Conservation (phyloP, 2,329 filamentous ascomycete genomes). For the Scedosporium minutisporum region DNA sequence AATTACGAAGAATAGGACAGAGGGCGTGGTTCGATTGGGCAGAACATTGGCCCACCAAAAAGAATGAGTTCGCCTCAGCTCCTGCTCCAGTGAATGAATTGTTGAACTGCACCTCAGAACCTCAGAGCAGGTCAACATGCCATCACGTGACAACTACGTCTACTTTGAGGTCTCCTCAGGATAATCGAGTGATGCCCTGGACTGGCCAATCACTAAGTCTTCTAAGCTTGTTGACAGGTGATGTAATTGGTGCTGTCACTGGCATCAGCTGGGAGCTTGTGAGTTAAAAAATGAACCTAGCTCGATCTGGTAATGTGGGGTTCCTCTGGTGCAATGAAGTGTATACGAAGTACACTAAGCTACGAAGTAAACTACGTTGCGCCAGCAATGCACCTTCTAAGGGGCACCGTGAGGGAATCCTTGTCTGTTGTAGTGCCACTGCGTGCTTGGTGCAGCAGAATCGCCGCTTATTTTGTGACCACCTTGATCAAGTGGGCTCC, state of each 20-base stretch:
- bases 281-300: background rate
- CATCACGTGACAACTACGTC: background rate
- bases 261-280: background rate
- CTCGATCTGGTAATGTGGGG: background rate
- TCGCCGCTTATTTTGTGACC: background rate
- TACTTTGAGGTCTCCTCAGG: too few species aligned
- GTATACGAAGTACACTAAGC: background rate
- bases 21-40: too few species aligned
- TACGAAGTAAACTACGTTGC: background rate
- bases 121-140: too few species aligned
- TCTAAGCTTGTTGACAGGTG: background rate
- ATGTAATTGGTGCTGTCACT: background rate
- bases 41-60: too few species aligned
- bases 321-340: background rate
- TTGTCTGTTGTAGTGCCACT: background rate
- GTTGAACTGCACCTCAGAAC: background rate
- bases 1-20: too few species aligned
- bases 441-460: background rate
- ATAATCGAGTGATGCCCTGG: background rate
- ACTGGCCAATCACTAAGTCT: background rate
- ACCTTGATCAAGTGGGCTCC: background rate
- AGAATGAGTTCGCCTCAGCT: background rate
- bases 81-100: background rate
- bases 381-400: background rate
- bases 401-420: background rate